Base-by-base conservation (phyloP, 768 basidiomycete species). In the Hygrocybe coccinea region DNA sequence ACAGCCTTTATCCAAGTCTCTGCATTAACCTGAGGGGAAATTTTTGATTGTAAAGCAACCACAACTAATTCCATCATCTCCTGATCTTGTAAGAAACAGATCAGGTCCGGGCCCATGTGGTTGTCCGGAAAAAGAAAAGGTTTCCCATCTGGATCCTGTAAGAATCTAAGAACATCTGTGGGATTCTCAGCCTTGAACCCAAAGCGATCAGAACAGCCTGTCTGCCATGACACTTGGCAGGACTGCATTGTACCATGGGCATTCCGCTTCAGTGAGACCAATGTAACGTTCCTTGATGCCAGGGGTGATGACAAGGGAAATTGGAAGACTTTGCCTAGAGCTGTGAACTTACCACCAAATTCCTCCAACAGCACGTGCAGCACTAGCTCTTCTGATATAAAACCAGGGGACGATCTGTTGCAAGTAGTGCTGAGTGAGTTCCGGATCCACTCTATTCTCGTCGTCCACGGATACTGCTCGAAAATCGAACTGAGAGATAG, bases 401-500 rank as follows among this genome's bases (percentile, higher is more conserved):
- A 37, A 37, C 50, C 36, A 19, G 19, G 37, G 12, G 50, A 37
- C 33, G 19, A 37, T 25, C 22, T 41, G 50, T 24, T 52, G 33
- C 36, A n/a, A 41, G 35, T 35, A 21, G 35, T 52, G 33, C 24
- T 7, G 29, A 54, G 36, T 37, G 56, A 43, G 9, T n/a, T 46
- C 1, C 8, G 14, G 39, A 60, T 57, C 52, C 50, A 60, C 47
- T 51, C n/a, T 17, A 50, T 34, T 41, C 48, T 44, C 52, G 6
- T 35, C 17, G 38, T 56, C 56, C 38, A 54, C 22, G n/a, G 3
- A 5, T 33, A 15, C 25, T 17, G 5, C 34, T 29, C 34, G 24
- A 62, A 55, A 19, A 46, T 35, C 46, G 62, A 41, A 59, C 60
- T 56, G 33, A 62, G 60, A 54, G 24, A 39, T 35, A 63, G 37